These are phyloP conservation scores for Xylaria sp. DNA, from an alignment of 2,329 filamentous ascomycete genomes.

Conservation along the genomic window DNA sequence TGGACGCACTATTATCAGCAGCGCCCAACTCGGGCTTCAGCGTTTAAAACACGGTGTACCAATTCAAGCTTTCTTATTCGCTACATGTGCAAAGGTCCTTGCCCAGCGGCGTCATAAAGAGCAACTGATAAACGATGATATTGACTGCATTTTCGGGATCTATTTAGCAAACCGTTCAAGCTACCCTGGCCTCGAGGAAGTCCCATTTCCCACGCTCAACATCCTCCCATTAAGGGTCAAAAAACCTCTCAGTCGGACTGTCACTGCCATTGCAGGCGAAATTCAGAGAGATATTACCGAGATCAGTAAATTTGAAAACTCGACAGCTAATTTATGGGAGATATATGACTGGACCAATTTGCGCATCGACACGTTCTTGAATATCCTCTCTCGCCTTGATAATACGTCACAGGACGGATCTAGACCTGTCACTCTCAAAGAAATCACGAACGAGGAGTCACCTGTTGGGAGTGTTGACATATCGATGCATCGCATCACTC, in stretches of 20 bases:
- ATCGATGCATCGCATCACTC: slow-evolving; percentile 16
- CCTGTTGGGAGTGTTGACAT: not conserved
- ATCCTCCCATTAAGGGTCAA: slow-evolving; percentile 73
- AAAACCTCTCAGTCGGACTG: slow-evolving; percentile 34
- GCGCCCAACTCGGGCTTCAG: slow-evolving; percentile 28
- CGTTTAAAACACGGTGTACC: slow-evolving; percentile 60
- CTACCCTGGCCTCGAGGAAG: slow-evolving; percentile 53
- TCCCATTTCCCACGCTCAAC: slow-evolving; percentile 74
- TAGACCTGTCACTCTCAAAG: slow-evolving; percentile 18
- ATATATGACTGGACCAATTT: slow-evolving; percentile 78
- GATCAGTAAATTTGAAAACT: slow-evolving; percentile 63
- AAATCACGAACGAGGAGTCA: slow-evolving; percentile 6
- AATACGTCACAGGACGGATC: not conserved
- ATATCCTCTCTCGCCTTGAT: slow-evolving; percentile 65
- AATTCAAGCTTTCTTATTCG: slow-evolving; percentile 77
- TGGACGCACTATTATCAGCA: slow-evolving; percentile 25
- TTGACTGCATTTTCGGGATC: slow-evolving; percentile 71
- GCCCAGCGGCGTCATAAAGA: slow-evolving; percentile 20
- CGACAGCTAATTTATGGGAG: slow-evolving; percentile 69
- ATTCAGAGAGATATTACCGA: slow-evolving; percentile 72
- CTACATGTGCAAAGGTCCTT: slow-evolving; percentile 64
- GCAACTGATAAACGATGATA: slow-evolving; percentile 1
- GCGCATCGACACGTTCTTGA: slow-evolving; percentile 75
- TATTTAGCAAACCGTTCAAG: slow-evolving; percentile 81
- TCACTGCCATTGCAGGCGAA: slow-evolving; percentile 59